Evolutionary conservation across 2,329 filamentous ascomycete species (phyloP), one percentile per base, ranked within the genome.

Genomic region (Colletotrichum paranaense): DNA sequence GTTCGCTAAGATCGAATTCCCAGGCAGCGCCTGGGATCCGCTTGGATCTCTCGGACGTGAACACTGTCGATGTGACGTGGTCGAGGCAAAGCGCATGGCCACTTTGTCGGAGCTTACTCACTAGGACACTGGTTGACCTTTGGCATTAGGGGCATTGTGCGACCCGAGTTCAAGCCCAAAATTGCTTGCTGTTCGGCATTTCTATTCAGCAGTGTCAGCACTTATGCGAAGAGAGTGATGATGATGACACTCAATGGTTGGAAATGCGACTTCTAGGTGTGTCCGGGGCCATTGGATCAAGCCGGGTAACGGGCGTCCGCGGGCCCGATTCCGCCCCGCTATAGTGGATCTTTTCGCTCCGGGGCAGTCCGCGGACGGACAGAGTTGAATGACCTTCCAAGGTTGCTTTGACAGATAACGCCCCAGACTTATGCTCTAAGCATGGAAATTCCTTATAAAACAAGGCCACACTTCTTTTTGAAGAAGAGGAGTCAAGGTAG

Each of bases 31-130:
- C 56, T 70, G 55, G 60, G 60, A 69, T 66, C 67, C 67, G 71
- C 71, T 70, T 71, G 59, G 71, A 59, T 66, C 67, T 62, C 71
- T 71, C 71, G 26, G 67, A 66, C 71, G 22, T 63, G 14, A 38
- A 46, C 24, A 55, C 64, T 32, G 49, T 19, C 46, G 62, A 73
- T 66, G 49, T 70, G 71, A 66, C 67, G 49, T 73, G 67, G 67
- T 65, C 56, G 65, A 35, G 67, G 71, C 67, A 52, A 32, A 66
- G 24, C 32, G 35, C 57, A 42, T 30, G 19, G 30, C 53, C 56
- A 26, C 22, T 12, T 26, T 49, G 42, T 49, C 42, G 42, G 22
- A 62, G 55, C 12, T 56, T 49, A n/a, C 19, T 49, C 42, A 49
- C 42, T 46, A 42, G 28, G 16, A 42, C 38, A 11, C 57, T 52